Evolutionary conservation across 2,329 filamentous ascomycete genomes (phyloP).

Genomic region (Cladosporium sp.): DNA sequence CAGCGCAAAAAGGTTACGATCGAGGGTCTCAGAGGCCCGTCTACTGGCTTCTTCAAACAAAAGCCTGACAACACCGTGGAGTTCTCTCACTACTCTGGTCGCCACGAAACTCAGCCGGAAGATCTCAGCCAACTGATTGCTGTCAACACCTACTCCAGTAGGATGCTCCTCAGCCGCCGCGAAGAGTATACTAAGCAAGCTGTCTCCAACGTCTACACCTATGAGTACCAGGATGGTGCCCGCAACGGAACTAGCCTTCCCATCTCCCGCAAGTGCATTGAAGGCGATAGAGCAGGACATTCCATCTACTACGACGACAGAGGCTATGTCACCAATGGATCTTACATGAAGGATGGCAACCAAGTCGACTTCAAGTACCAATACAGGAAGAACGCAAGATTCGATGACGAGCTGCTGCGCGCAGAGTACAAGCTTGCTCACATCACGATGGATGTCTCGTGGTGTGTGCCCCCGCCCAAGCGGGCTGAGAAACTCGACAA

Average conservation of each 20-base stretch:
- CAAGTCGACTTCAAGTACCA: constrained; percentile 51
- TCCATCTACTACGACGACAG: constrained; percentile 49
- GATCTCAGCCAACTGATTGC: constrained; percentile 38
- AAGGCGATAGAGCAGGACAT: constrained; percentile 42
- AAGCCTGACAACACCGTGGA: constrained; percentile 31
- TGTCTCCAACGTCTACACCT: constrained; percentile 45
- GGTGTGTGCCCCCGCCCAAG: constrained; percentile 18
- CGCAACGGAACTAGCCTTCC: constrained; percentile 36
- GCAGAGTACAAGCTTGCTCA: constrained; percentile 52
- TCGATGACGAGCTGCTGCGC: constrained; percentile 52
- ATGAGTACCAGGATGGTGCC: constrained; percentile 39
- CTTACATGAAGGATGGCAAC: constrained; percentile 49
- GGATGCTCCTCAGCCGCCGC: constrained; percentile 41
- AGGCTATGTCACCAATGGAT: constrained; percentile 50
- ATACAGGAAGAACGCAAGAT: constrained; percentile 51
- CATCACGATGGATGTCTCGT: constrained; percentile 42
- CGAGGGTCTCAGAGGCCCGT: constrained; percentile 43
- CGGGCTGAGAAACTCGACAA: constrained; percentile 43
- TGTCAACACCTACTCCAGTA: constrained; percentile 45
- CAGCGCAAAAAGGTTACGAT: constrained; percentile 44
- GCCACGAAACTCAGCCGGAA: constrained; percentile 42
- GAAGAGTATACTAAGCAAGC: constrained; percentile 43
- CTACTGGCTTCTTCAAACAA: constrained; percentile 46
- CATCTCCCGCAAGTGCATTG: constrained; percentile 40
- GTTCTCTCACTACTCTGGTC: constrained; percentile 33